Percentiles rank a stretch among this genome's conserved stretches.
phyloP scores from a whole-genome alignment of 805 yeast species.

The Saturnispora halmiae region DNA sequence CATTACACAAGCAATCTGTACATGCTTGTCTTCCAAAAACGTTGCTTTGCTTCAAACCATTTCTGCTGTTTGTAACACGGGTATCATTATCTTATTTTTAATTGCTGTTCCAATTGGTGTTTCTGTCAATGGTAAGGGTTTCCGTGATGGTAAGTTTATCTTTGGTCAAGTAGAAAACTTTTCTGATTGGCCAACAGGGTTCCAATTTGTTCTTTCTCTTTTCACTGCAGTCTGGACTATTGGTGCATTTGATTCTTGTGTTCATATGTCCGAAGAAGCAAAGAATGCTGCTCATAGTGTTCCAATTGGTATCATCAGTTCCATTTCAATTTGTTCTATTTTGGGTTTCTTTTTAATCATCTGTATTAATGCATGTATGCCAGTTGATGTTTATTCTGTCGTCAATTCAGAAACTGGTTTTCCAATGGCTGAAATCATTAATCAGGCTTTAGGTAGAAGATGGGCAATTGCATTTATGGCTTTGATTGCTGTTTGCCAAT shows the following conservation, averaged over 20 bases:
- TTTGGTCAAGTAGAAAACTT: constrained; percentile 47
- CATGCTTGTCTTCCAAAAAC: constrained; percentile 48
- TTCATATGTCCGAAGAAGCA: constrained; percentile 65
- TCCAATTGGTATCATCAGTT: constrained; percentile 55
- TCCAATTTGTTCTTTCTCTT: constrained; percentile 47
- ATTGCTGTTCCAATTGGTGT: constrained; percentile 40
- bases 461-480: constrained; percentile 36
- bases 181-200: constrained; percentile 55
- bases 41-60: constrained; percentile 42
- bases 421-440: constrained; percentile 48
- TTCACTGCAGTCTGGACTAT: constrained; percentile 59
- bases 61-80: constrained; percentile 41
- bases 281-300: constrained; percentile 54
- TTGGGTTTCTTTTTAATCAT: constrained; percentile 50
- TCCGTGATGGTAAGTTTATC: constrained; percentile 44
- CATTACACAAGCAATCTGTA: constrained; percentile 37
- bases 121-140: constrained; percentile 40
- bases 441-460: constrained; percentile 39
- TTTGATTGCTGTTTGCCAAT: constrained; percentile 36
- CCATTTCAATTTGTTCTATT: constrained; percentile 45
- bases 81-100: constrained; percentile 43
- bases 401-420: constrained; percentile 45
- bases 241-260: constrained; percentile 70
- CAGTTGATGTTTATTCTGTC: constrained; percentile 42
- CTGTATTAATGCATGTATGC: constrained; percentile 50